Evolutionary conservation across 768 basidiomycete genomes (phyloP), one percentile per base, ranked within the genome.

Genomic region (Collybiopsis confluens): DNA sequence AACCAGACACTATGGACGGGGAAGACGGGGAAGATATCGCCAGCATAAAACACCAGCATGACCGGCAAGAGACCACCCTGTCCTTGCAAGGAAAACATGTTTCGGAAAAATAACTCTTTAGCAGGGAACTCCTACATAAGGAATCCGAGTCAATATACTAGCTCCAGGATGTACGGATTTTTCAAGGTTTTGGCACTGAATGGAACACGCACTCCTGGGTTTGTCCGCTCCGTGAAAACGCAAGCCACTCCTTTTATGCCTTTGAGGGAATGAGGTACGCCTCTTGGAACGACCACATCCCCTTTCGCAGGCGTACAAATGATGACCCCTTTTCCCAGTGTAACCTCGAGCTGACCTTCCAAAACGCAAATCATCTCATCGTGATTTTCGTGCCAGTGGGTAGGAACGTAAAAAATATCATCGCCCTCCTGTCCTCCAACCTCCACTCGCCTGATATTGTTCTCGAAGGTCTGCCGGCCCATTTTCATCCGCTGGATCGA

Each of bases 341-440:
- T 59, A 33, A 70, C 64, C 45, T 67, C 62, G 20, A 73, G 47
- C 37, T 64, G 58, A 35, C 68, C 70, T 56, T 67, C 58, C 1
- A 66, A 27, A 16, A 73, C 60, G 13, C 56, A 61, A 54, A 70
- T 63, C 3, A 64, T 57, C 52, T 73, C 70, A 44, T 69, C 67
- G 51, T 71, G 66, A 4, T 50, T 60, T 27, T 69, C 68, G 37
- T 73, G 70, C 69, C 70, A 70, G 40, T 71, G 70, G 0, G 60
- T 63, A 2, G 68, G 66, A 0, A 68, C 70, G 8, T 59, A 55
- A 26, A 73, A 55, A 0, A 56, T 43, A 13, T 66, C 65, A 4
- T 59, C 59, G 37, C 68, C 65, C 24, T 58, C 63, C 18, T 15
- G 18, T 13, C 47, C 47, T 36, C 35, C 24, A 35, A 48, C 21